Conservation (phyloP, 129 eudicot genomes). For the Centella asiatica region DNA sequence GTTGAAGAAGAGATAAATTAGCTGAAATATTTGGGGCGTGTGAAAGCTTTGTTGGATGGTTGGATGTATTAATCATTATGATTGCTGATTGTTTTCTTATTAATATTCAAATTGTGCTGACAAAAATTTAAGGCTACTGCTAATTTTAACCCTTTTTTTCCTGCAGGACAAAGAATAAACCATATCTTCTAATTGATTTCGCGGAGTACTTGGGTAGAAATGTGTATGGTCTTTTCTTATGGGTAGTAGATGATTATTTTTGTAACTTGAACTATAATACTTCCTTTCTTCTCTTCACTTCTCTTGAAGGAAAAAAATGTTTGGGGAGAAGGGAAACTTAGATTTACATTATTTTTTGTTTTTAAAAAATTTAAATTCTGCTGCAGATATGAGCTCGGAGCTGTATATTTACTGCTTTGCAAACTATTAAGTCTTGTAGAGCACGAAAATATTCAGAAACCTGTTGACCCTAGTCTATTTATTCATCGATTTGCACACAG, state of each 20-base stretch:
- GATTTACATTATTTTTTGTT: neutral
- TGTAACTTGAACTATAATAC: neutral
- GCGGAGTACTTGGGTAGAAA: slow-evolving; percentile 25
- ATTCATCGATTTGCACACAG: slow-evolving; percentile 31
- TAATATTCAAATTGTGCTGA: neutral
- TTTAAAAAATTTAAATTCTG: neutral
- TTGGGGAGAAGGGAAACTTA: neutral
- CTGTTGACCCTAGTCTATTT: slow-evolving; percentile 37
- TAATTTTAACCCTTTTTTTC: neutral
- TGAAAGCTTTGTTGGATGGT: neutral
- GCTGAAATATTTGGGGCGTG: too few species aligned
- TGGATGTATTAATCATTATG: neutral
- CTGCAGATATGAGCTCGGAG: slow-evolving; percentile 37
- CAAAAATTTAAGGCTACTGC: neutral
- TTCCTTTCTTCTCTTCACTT: neutral
- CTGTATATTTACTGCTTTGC: slow-evolving; percentile 33
- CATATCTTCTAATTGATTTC: slow-evolving; percentile 31
- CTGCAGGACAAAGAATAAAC: slow-evolving; percentile 26
- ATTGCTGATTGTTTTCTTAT: neutral
- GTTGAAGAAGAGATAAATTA: too few species aligned
- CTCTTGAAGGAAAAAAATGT: too few species aligned
- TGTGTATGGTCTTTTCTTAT: slow-evolving; percentile 19
- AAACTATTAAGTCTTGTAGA: slow-evolving; percentile 26
- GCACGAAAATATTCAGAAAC: slow-evolving; percentile 29
- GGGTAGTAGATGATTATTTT: neutral